phyloP scores from a whole-genome alignment of 306 rosid species.

The Prunus mongolica region DNA sequence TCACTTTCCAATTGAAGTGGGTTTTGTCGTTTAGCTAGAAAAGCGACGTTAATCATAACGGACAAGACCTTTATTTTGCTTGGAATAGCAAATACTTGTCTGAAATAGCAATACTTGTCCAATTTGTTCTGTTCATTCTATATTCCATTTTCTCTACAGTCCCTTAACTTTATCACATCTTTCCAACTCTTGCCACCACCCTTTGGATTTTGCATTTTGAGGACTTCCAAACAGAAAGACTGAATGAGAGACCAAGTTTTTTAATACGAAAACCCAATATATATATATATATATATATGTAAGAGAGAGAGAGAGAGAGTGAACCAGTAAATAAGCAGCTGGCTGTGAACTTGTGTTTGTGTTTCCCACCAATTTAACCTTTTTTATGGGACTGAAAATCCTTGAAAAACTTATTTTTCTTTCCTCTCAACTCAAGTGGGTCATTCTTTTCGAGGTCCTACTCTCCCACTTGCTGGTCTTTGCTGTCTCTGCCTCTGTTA shows the following conservation, averaged over 20 bases:
- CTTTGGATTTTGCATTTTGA: background rate
- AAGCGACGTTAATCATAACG: constrained; percentile 17
- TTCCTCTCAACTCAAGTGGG: constrained; percentile 57
- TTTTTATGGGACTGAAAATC: constrained; percentile 54
- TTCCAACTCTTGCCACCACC: constrained; percentile 31
- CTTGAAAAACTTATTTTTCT: constrained; percentile 4
- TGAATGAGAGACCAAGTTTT: background rate
- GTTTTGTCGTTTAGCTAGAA: constrained; percentile 37
- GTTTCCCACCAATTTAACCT: constrained; percentile 63
- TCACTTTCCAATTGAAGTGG: constrained; percentile 1
- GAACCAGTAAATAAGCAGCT: constrained; percentile 21
- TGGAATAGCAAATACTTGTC: constrained; percentile 33
- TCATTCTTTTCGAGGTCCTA: constrained; percentile 69
- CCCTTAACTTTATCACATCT: constrained; percentile 28
- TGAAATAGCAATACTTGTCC: constrained; percentile 33
- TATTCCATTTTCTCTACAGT: constrained; percentile 26
- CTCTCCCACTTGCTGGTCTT: constrained; percentile 70
- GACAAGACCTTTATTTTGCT: constrained; percentile 49
- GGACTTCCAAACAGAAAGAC: constrained; percentile 8
- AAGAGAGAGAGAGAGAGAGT: background rate
- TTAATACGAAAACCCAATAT: too few species aligned
- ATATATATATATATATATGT: too few species aligned
- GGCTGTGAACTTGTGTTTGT: constrained; percentile 23
- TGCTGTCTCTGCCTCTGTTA: constrained; percentile 46
- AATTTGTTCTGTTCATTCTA: constrained; percentile 49